phyloP scores from a whole-genome alignment of 2,329 filamentous ascomycete species.

The Aaosphaeria pasadenensis region DNA sequence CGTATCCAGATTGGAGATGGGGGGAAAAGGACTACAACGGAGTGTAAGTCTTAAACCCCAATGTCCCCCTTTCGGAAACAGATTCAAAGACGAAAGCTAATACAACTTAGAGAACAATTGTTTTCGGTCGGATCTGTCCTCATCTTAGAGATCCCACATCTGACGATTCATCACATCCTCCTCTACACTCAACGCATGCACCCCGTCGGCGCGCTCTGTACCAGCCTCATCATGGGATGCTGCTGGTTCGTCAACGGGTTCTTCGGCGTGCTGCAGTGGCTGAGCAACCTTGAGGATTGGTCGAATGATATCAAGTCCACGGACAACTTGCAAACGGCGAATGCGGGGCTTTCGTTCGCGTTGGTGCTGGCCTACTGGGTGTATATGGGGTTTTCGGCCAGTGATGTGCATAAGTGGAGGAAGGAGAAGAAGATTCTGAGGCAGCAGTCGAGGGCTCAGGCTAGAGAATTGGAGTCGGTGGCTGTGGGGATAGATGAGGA shows the following conservation, averaged over 20 bases:
- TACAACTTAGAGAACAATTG: not conserved
- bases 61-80: not conserved
- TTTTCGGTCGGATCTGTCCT: not conserved
- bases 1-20: not conserved
- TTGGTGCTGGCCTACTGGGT: constrained; percentile 1
- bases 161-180: not conserved
- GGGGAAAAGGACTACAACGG: not conserved
- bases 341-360: not conserved
- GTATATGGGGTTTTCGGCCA: constrained; percentile 3
- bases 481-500: not conserved
- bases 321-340: not conserved
- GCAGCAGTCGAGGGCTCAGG: not conserved
- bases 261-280: not conserved
- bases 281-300: not conserved
- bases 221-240: not conserved
- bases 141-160: not conserved
- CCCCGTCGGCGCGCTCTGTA: not conserved
- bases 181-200: not conserved
- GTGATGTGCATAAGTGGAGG: constrained; percentile 5
- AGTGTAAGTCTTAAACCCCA: not conserved
- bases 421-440: not conserved
- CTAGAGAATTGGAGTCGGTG: not conserved
- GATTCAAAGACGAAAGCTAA: not conserved
- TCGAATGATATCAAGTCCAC: not conserved
- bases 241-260: not conserved